These are phyloP conservation scores for Sporobolomyces phaffii DNA, from an alignment of 768 basidiomycete genomes.

Conservation along the genomic window DNA sequence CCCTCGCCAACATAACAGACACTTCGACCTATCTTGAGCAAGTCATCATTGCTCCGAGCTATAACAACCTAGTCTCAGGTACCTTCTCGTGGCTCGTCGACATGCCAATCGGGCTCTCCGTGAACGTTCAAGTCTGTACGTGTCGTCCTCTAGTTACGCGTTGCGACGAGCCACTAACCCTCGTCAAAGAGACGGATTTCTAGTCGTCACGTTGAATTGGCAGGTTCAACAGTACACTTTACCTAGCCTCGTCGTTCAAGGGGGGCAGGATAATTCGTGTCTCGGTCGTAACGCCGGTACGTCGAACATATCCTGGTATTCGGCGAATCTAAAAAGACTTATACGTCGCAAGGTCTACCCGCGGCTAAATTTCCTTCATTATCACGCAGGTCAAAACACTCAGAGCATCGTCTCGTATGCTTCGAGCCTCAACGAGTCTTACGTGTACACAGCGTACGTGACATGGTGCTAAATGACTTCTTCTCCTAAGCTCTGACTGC, in stretches of 20 bases:
- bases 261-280: background rate
- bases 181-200: too few relatives aligned
- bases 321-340: too few relatives aligned
- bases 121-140: constrained; percentile 21
- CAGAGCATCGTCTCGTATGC: constrained; percentile 22
- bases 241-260: background rate
- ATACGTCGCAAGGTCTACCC: too few relatives aligned
- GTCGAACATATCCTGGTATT: too few relatives aligned
- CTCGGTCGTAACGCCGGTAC: constrained; percentile 2
- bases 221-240: constrained; percentile 9
- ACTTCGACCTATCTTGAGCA: constrained; percentile 22
- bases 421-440: constrained; percentile 15
- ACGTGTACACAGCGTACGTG: constrained; percentile 4
- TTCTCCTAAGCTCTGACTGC: too few relatives aligned
- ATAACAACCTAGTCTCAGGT: background rate
- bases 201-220: constrained; percentile 25
- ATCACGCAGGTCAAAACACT: constrained; percentile 26
- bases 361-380: background rate
- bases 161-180: background rate
- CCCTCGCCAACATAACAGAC: background rate
- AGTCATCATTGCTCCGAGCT: constrained; percentile 5
- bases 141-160: background rate
- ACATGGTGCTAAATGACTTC: background rate
- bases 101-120: constrained; percentile 11
- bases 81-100: constrained; percentile 27